Evolutionary conservation across 129 eudicot species (phyloP).

Genomic region (Artemisia argyi): DNA sequence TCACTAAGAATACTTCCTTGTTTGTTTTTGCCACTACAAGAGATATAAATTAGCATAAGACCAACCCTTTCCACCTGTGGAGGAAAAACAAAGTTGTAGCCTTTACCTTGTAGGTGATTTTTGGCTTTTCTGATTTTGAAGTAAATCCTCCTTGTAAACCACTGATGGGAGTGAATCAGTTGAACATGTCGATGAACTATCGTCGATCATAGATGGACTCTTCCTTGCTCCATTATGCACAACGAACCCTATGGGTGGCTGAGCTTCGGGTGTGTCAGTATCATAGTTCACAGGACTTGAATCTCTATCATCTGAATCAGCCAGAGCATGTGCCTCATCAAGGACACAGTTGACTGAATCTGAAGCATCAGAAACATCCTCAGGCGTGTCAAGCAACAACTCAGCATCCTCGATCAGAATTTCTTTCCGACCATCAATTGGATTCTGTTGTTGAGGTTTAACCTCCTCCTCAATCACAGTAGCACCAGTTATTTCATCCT

Average conservation of each 20-base stretch:
- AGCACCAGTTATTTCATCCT: slow-evolving; percentile 54
- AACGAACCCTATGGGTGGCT: slow-evolving; percentile 54
- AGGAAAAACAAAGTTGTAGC: background rate
- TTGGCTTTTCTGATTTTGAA: slow-evolving; percentile 46
- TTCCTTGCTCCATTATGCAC: slow-evolving; percentile 56
- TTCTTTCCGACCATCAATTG: background rate
- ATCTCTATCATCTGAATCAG: slow-evolving; percentile 80
- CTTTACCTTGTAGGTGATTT: slow-evolving; percentile 71
- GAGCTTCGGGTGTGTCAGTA: slow-evolving; percentile 71
- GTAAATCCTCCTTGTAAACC: slow-evolving; percentile 40
- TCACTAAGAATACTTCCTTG: slow-evolving; percentile 40
- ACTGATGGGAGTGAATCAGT: slow-evolving; percentile 81
- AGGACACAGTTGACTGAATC: slow-evolving; percentile 59
- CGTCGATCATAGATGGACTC: slow-evolving; percentile 67
- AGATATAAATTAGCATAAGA: background rate
- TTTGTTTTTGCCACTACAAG: slow-evolving; percentile 54
- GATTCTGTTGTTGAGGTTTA: slow-evolving; percentile 42
- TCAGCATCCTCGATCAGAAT: slow-evolving; percentile 39
- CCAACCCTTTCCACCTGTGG: too few species aligned
- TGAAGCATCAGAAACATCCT: slow-evolving; percentile 75
- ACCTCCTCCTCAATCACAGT: slow-evolving; percentile 21
- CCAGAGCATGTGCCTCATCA: slow-evolving; percentile 48
- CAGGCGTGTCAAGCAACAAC: slow-evolving; percentile 41
- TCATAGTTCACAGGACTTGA: slow-evolving; percentile 80
- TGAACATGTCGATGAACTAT: slow-evolving; percentile 89